A percentile compares a stretch with the other conserved stretches of the same genome.
phyloP scores from a whole-genome alignment of 352 stramenopile genomes.

The Globisporangium recalcitrans region DNA sequence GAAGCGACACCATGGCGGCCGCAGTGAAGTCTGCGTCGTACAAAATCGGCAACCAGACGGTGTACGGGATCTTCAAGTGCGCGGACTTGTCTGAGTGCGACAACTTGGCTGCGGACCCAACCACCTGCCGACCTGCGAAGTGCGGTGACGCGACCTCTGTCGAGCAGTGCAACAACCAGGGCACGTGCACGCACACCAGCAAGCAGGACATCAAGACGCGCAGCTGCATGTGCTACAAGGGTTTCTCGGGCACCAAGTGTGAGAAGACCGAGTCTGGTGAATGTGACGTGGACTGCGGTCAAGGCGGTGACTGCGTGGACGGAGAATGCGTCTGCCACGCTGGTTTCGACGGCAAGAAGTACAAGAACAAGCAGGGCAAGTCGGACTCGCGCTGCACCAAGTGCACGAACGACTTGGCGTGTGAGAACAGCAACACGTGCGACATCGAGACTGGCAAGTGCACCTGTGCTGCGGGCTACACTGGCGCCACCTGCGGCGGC shows the following conservation, averaged over 20 bases:
- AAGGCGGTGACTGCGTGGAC: conserved; percentile 39
- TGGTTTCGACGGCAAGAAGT: conserved; percentile 36
- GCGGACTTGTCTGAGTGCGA: conserved; percentile 40
- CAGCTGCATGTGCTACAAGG: conserved; percentile 48
- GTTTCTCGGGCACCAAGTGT: conserved; percentile 38
- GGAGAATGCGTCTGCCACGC: conserved; percentile 39
- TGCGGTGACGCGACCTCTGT: conserved; percentile 26
- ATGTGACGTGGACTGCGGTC: conserved; percentile 51
- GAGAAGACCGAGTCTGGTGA: conserved; percentile 35
- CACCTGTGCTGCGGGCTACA: conserved; percentile 33
- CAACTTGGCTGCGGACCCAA: conserved; percentile 31
- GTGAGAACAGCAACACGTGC: conserved; percentile 27
- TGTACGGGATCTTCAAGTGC: conserved; percentile 53
- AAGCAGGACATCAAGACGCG: conserved; percentile 48
- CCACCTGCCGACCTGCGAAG: conserved; percentile 25
- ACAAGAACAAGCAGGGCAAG: conserved; percentile 43
- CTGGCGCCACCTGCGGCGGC: conserved; percentile 38
- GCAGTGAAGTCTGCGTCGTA: conserved; percentile 31
- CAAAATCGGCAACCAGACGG: conserved; percentile 45
- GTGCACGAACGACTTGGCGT: conserved; percentile 31
- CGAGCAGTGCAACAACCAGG: conserved; percentile 56
- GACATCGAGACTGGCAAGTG: conserved; percentile 32
- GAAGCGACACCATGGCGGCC: conserved; percentile 16
- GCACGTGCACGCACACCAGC: conserved; percentile 64
- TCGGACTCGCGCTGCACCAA: conserved; percentile 31